Conservation (phyloP, 2,329 filamentous ascomycete genomes). For the Aspergillus brasiliensis region DNA sequence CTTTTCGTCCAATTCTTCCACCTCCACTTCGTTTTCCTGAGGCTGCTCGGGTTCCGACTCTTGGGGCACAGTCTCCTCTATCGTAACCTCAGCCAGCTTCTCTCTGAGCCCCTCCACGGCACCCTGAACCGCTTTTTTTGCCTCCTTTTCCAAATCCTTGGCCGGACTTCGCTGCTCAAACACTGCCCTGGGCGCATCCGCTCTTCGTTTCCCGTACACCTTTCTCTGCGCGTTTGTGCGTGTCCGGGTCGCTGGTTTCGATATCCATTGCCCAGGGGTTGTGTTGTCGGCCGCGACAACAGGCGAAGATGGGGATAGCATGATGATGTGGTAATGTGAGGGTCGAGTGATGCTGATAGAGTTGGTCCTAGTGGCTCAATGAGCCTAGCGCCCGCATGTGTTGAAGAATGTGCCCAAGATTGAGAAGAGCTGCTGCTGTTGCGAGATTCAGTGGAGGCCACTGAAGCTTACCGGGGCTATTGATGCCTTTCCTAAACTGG, state of each 20-base stretch:
- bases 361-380: not conserved
- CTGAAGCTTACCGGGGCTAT: slow-evolving; percentile 19
- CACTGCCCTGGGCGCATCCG: slow-evolving; percentile 39
- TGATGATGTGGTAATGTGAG: slow-evolving; percentile 3
- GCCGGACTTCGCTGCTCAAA: slow-evolving; percentile 35
- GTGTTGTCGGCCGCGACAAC: slow-evolving; percentile 17
- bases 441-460: slow-evolving; percentile 3
- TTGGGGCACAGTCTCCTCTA: slow-evolving; percentile 19
- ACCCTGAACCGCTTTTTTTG: slow-evolving; percentile 10
- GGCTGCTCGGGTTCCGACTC: not conserved
- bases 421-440: not conserved
- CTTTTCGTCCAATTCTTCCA: not conserved
- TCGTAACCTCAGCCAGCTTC: slow-evolving; percentile 32
- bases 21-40: not conserved
- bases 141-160: slow-evolving; percentile 12
- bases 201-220: slow-evolving; percentile 40
- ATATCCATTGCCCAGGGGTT: slow-evolving; percentile 21
- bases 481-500: slow-evolving; percentile 30
- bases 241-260: slow-evolving; percentile 28
- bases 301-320: slow-evolving; percentile 19
- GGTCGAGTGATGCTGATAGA: not conserved
- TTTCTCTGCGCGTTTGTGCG: slow-evolving; percentile 28
- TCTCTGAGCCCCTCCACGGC: slow-evolving; percentile 26
- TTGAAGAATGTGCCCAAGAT: not conserved
- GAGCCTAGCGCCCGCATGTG: not conserved